phyloP scores from a whole-genome alignment of 2,329 filamentous ascomycete genomes.

The Apiospora saccharicola region DNA sequence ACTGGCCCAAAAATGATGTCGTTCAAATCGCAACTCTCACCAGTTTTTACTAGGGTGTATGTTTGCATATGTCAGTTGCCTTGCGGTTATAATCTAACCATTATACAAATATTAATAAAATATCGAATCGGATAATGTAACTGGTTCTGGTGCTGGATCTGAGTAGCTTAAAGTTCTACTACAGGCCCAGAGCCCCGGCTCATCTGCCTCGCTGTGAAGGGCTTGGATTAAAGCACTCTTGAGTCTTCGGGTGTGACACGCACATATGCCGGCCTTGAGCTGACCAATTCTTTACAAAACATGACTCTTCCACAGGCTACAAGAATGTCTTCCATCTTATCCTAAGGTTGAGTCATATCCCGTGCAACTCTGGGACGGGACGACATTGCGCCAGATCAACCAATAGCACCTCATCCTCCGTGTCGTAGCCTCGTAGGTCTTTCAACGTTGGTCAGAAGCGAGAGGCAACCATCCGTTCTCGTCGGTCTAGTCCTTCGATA shows the following conservation, averaged over 20 bases:
- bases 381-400: not conserved
- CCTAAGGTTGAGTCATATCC: not conserved
- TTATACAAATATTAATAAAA: too few species aligned
- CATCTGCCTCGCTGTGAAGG: not conserved
- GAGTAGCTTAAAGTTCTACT: too few species aligned
- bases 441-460: not conserved
- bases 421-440: not conserved
- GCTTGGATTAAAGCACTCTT: not conserved
- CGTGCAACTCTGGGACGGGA: not conserved
- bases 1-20: too few species aligned
- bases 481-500: not conserved
- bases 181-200: not conserved
- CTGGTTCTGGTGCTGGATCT: too few species aligned
- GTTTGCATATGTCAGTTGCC: too few species aligned
- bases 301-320: not conserved
- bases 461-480: not conserved
- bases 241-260: not conserved
- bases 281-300: not conserved
- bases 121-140: too few species aligned
- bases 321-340: not conserved
- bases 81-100: too few species aligned
- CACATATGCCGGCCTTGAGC: not conserved
- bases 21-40: too few species aligned
- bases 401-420: not conserved
- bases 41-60: too few species aligned